phyloP scores from a whole-genome alignment of 345 rosid genomes.

The Melaleuca alternifolia region DNA sequence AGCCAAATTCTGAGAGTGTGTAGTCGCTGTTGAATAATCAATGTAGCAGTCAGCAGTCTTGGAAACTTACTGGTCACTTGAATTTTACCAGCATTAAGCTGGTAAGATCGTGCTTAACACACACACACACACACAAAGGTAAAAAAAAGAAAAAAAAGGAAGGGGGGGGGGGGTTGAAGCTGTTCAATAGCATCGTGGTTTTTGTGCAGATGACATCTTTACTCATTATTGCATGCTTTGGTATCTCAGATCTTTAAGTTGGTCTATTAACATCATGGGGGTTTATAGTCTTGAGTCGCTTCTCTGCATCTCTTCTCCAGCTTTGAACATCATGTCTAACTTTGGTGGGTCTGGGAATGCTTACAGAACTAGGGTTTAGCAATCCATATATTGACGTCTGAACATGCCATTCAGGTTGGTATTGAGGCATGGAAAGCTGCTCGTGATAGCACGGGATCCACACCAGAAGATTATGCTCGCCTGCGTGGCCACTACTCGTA shows the following conservation, averaged over 20 bases:
- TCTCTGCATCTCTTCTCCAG: background rate
- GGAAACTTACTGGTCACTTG: background rate
- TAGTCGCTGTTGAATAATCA: background rate
- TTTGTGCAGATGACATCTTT: background rate
- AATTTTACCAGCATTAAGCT: background rate
- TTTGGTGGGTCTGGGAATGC: background rate
- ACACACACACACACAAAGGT: too few relatives aligned
- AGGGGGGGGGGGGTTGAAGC: background rate
- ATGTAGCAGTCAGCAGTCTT: background rate
- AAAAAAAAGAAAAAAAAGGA: too few relatives aligned
- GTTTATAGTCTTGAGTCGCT: background rate
- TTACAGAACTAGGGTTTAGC: background rate
- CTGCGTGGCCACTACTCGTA: constrained; percentile 93
- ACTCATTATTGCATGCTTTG: background rate
- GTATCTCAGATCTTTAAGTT: too few relatives aligned
- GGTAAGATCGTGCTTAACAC: background rate
- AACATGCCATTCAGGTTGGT: constrained; percentile 50
- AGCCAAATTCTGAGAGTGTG: background rate
- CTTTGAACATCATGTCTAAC: background rate
- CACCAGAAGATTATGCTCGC: constrained; percentile 96
- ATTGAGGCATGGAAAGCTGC: constrained; percentile 85
- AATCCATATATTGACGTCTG: background rate
- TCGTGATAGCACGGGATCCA: constrained; percentile 77
- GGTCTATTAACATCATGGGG: background rate
- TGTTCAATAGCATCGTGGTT: background rate